Evolutionary conservation across 108 stramenopile genomes (phyloP), one percentile per base, ranked within the genome.

Genomic region (Aurantiochytrium sp.): DNA sequence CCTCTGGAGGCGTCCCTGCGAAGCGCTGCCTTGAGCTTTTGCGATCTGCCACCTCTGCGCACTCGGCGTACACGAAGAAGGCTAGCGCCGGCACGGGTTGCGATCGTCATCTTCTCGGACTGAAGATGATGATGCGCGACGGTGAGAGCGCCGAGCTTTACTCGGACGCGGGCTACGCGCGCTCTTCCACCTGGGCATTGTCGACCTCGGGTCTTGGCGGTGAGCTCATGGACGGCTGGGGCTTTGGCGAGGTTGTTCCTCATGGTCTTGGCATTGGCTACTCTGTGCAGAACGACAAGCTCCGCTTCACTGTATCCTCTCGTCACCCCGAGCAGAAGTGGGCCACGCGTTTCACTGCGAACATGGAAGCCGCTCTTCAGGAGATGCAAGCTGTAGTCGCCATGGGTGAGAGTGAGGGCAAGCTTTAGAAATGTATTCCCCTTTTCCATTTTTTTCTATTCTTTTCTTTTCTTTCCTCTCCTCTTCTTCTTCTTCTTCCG

Each of bases 171-270:
- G 44, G 87, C 25, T 91, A 59, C 91, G 44, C 87, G 43, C 90
- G 60, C 42, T 90, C 90, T 25, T 91, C 89, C 55, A 90, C 88
- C 90, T 92, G 92, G 92, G 90, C 91, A 5, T 72, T 92, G 57
- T 88, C 88, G 43, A 92, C 92, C 25, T 91, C 90, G 49, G 87
- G 90, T 49, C 60, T 92, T 23, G 90, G 72, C 44, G 87, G 91
- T 69, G 92, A 92, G 90, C 42, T 55, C 89, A 91, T 92, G 43
- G 92, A 92, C 45, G 69, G 91, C 59, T 92, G 92, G 92, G 92
- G 92, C 1, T 92, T 90, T 90, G 92, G 92, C 21, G 92, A 92
- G 88, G 92, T 92, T 25, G 92, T 92, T 5, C 92, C 92, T 10
- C 91, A 92, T 55, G 92, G 92, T 49, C 64, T 92, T 47, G 92